Base-by-base conservation (phyloP, 2,329 filamentous ascomycete species). In the Neonectria faginata region DNA sequence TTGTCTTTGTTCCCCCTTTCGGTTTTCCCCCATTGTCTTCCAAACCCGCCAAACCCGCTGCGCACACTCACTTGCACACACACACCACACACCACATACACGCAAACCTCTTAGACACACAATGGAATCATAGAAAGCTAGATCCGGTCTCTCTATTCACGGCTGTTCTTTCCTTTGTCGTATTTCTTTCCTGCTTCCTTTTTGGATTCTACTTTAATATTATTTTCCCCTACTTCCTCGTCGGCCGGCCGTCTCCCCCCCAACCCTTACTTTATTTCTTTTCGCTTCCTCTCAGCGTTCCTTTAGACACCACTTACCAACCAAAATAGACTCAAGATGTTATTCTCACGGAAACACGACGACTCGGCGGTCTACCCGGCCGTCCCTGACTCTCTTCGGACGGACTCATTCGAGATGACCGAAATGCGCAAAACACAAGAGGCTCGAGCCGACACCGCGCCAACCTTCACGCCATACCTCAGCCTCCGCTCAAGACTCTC, bases 401-500 rank as follows among this genome's bases (percentile, higher is more conserved):
- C 77, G 60, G 74, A 79, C 57, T 79, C 80, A 18, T 71, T 81
- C 68, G 76, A 80, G 64, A 75, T 78, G 66, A 68, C 74, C 59
- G 75, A 77, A 56, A 68, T 77, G 64, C 72, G 70, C 48, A 77
- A 74, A 61, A 67, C 73, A 18, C 74, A 76, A 52, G 70, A 76
- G 57, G 71, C 75, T 57, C 75, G 75, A 55, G 73, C 86, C 77
- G 85, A 84, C 77, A 89, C 91, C 68, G 86, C 88, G 79, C 88
- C 88, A 77, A 88, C 88, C 76, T 86, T 92, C 75, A 97, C 94
- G 68, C 95, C 96, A 67, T 98, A 98, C 79, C 91, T 99, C 68
- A 94, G 94, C 73, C 89, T 97, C 76, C 89, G 90, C 75, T 91
- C 95, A 73, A 91, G 94, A 74, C 86, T 98, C 74, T 98, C 96